Percentiles rank a stretch among this genome's conserved stretches.
phyloP scores from a whole-genome alignment of 1,139 yeast species.

The Hyphopichia wangnamkhiaoensis region DNA sequence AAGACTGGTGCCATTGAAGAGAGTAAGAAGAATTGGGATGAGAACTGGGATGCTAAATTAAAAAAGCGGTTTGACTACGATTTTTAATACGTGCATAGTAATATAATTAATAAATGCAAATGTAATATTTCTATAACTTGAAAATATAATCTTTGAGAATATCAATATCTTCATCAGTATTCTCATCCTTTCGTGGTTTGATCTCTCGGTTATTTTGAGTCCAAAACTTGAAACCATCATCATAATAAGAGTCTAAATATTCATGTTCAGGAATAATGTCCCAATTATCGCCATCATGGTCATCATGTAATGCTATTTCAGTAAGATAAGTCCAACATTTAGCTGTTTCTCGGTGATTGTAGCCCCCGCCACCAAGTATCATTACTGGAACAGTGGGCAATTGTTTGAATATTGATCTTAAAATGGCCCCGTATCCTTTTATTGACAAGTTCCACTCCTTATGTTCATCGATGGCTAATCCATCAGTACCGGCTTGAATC shows the following conservation, averaged over 20 bases:
- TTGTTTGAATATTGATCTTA: constrained; percentile 31
- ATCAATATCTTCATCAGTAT: constrained; percentile 24
- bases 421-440: constrained; percentile 43
- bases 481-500: constrained; percentile 74
- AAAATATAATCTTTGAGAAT: constrained; percentile 9
- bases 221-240: constrained; percentile 57
- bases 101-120: background rate
- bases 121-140: background rate
- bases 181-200: constrained; percentile 43
- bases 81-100: background rate
- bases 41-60: constrained; percentile 59
- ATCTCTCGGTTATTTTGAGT: constrained; percentile 24
- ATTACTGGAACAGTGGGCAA: constrained; percentile 35
- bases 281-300: constrained; percentile 18
- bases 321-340: constrained; percentile 67
- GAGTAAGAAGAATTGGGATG: constrained; percentile 69
- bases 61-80: constrained; percentile 20
- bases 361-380: constrained; percentile 79
- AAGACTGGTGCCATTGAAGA: constrained; percentile 72
- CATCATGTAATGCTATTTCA: constrained; percentile 25
- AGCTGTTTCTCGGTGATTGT: constrained; percentile 62
- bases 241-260: constrained; percentile 42
- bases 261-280: constrained; percentile 57
- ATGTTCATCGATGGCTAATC: constrained; percentile 55
- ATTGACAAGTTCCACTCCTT: constrained; percentile 71